phyloP scores from a whole-genome alignment of 306 rosid species.

The Acmispon strigosus region DNA sequence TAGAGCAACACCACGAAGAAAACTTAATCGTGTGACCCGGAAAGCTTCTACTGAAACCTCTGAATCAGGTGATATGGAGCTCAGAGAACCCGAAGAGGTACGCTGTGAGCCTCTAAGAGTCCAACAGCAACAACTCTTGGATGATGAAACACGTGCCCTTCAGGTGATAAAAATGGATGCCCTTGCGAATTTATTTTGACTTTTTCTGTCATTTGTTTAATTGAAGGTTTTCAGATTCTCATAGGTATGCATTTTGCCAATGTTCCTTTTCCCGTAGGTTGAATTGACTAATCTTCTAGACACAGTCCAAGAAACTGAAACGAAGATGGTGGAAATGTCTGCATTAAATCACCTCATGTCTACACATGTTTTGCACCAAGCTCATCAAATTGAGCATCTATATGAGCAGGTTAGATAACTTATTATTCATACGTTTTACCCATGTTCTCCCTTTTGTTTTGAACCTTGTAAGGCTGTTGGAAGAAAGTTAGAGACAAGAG shows the following conservation, averaged over 20 bases:
- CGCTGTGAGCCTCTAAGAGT: slow-evolving; percentile 55
- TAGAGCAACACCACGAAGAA: slow-evolving; percentile 73
- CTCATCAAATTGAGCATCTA: slow-evolving; percentile 84
- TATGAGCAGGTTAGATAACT: slow-evolving; percentile 68
- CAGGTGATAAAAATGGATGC: slow-evolving; percentile 46
- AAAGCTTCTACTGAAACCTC: slow-evolving; percentile 39
- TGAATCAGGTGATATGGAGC: slow-evolving; percentile 35
- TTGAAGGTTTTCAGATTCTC: slow-evolving; percentile 18
- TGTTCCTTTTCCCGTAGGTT: slow-evolving; percentile 45
- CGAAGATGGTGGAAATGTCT: slow-evolving; percentile 99
- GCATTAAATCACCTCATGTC: slow-evolving; percentile 92
- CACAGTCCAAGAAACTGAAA: slow-evolving; percentile 86
- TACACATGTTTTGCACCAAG: slow-evolving; percentile 92
- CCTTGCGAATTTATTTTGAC: neutral
- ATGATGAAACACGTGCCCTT: slow-evolving; percentile 93
- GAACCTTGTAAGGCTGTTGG: neutral
- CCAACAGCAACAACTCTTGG: slow-evolving; percentile 81
- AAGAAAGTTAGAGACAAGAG: neutral
- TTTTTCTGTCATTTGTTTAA: slow-evolving; percentile 1
- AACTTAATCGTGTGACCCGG: slow-evolving; percentile 38
- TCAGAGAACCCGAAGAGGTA: slow-evolving; percentile 53
- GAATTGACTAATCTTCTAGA: slow-evolving; percentile 77
- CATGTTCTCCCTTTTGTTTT: neutral
- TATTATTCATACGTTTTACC: neutral
- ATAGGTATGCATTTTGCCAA: neutral